These are phyloP conservation scores for Xylariaceae sp. DNA, from an alignment of 2,329 filamentous ascomycete species.

Conservation along the genomic window DNA sequence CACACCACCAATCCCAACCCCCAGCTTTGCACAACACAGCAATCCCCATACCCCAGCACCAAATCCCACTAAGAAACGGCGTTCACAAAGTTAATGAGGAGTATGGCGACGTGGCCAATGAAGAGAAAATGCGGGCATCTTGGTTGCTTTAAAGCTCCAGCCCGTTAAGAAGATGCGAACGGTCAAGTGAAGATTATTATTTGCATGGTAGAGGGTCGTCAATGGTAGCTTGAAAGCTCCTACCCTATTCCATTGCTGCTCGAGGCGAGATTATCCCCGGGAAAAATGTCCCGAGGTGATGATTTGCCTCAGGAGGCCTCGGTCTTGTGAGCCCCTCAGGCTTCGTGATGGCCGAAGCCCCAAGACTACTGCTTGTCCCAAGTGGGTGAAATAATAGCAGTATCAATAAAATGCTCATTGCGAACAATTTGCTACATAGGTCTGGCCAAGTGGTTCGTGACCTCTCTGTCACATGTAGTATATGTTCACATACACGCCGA, in stretches of 20 bases:
- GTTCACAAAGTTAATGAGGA: conserved; percentile 32
- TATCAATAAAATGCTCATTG: conserved; percentile 11
- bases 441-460: conserved; percentile 22
- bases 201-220: conserved; percentile 37
- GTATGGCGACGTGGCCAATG: conserved; percentile 30
- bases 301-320: too few relatives aligned
- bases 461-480: background rate
- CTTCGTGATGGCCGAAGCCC: conserved; percentile 3
- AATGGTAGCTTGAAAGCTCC: conserved; percentile 50
- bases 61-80: conserved; percentile 29
- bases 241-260: too few relatives aligned
- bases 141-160: conserved; percentile 66
- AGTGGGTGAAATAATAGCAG: conserved; percentile 21
- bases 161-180: conserved; percentile 37
- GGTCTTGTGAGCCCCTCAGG: background rate
- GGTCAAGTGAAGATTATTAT: conserved; percentile 26
- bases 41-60: conserved; percentile 23
- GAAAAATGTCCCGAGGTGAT: too few relatives aligned
- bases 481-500: background rate
- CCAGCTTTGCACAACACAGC: conserved; percentile 30
- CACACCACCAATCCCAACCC: conserved; percentile 20
- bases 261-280: too few relatives aligned
- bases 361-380: conserved; percentile 16
- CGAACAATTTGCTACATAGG: conserved; percentile 10
- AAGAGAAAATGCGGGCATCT: conserved; percentile 41